Evolutionary conservation across 495 filamentous ascomycete genomes (phyloP).

Genomic region (Hypoxylon cercidicola): DNA sequence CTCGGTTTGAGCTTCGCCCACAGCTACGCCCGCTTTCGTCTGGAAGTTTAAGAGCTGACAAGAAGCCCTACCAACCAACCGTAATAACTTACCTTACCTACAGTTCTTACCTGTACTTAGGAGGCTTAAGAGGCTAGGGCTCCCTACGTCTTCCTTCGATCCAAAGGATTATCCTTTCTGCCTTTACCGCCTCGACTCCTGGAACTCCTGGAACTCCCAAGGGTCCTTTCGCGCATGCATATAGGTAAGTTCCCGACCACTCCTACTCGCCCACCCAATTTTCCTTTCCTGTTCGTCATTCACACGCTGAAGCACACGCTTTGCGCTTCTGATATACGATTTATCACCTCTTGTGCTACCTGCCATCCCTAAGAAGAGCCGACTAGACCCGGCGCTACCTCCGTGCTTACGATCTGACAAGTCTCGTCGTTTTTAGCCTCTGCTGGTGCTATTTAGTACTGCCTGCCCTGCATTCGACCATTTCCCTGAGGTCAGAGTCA

Average conservation of each 20-base stretch:
- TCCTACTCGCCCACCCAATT: conserved; percentile 14
- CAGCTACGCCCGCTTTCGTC: conserved; percentile 40
- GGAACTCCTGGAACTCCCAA: conserved; percentile 6
- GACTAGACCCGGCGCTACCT: conserved; percentile 38
- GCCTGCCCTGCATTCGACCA: conserved; percentile 31
- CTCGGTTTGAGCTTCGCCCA: conserved; percentile 39
- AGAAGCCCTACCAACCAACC: conserved; percentile 26
- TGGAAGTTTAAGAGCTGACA: conserved; percentile 35
- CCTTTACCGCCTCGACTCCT: conserved; percentile 41
- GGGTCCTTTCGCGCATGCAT: conserved; percentile 13
- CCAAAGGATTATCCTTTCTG: conserved; percentile 19
- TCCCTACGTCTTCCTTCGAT: conserved; percentile 20
- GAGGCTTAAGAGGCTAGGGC: conserved; percentile 19
- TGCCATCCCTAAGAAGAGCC: conserved; percentile 27
- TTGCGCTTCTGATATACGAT: conserved; percentile 38
- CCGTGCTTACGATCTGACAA: conserved; percentile 42
- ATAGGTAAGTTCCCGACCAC: conserved; percentile 16
- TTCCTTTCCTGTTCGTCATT: conserved; percentile 21
- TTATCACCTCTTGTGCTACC: conserved; percentile 37
- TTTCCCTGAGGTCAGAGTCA: conserved; percentile 37
- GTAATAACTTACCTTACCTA: conserved; percentile 18
- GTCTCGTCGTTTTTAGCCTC: conserved; percentile 41
- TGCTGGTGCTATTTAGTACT: conserved; percentile 27
- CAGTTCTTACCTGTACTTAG: conserved; percentile 34
- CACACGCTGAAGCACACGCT: conserved; percentile 15